phyloP scores from a whole-genome alignment of 192 early-diverging fungal species.

The Pilaira anomala region DNA sequence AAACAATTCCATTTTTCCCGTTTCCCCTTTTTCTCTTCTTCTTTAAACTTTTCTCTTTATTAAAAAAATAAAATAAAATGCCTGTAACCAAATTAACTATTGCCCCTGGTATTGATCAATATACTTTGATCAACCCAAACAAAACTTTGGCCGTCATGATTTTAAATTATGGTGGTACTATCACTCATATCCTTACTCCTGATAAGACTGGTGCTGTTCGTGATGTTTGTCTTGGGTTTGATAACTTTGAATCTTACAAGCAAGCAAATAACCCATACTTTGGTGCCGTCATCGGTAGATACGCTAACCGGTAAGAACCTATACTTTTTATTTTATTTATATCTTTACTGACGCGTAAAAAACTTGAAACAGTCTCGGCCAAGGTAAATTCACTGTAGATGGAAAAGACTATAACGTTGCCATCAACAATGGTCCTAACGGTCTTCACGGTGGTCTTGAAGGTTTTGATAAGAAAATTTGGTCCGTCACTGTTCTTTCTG shows the following conservation, averaged over 20 bases:
- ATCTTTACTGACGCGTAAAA: not conserved
- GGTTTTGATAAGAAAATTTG: slow-evolving; percentile 76
- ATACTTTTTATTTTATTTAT: not conserved
- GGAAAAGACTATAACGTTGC: slow-evolving; percentile 51
- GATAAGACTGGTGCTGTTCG: slow-evolving; percentile 48
- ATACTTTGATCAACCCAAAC: slow-evolving; percentile 32
- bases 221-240: slow-evolving; percentile 79
- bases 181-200: slow-evolving; percentile 63
- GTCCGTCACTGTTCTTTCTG: slow-evolving; percentile 38
- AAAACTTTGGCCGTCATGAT: slow-evolving; percentile 41
- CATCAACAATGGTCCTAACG: slow-evolving; percentile 72
- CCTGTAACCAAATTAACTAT: slow-evolving; percentile 24
- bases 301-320: slow-evolving; percentile 60
- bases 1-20: not conserved
- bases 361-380: slow-evolving; percentile 45
- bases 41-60: not conserved
- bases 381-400: slow-evolving; percentile 63
- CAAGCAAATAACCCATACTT: slow-evolving; percentile 65
- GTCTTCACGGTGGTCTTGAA: slow-evolving; percentile 73
- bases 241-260: slow-evolving; percentile 46
- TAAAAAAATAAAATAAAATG: too few relatives aligned
- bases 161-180: slow-evolving; percentile 62
- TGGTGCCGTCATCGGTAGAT: slow-evolving; percentile 74
- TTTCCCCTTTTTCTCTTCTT: not conserved
- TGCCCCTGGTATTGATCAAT: slow-evolving; percentile 29